A percentile compares a stretch with the other conserved stretches of the same genome.
Evolutionary conservation across 2,329 filamentous ascomycete genomes (phyloP).

Genomic region (Trichophyton benhamiae): DNA sequence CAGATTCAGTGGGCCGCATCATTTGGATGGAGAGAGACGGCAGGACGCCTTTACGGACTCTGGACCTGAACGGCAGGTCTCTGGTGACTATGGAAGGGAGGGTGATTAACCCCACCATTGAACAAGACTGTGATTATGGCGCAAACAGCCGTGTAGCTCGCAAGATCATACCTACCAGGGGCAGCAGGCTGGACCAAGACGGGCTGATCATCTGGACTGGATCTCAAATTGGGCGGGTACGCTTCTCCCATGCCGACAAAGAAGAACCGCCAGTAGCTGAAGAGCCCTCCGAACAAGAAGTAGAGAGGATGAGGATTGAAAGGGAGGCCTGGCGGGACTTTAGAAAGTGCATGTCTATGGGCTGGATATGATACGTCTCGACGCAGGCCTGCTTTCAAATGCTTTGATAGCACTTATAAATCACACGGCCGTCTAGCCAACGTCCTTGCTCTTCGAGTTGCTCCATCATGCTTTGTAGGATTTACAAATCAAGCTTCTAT

Average conservation of each 20-base stretch:
- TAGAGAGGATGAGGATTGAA: neutral
- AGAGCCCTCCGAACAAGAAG: neutral
- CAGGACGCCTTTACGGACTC: conserved; percentile 40
- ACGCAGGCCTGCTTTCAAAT: neutral
- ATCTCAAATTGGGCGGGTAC: conserved; percentile 63
- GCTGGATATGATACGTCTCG: neutral
- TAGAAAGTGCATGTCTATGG: neutral
- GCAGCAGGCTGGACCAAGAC: conserved; percentile 36
- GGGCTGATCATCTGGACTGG: conserved; percentile 81
- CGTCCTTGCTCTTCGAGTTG: neutral
- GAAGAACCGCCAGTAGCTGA: neutral
- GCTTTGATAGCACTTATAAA: neutral
- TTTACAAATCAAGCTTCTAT: neutral
- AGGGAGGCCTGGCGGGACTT: neutral
- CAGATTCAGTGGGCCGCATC: conserved; percentile 69
- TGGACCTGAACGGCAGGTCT: conserved; percentile 41
- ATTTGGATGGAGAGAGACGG: conserved; percentile 90
- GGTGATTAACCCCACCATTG: neutral
- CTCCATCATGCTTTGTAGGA: neutral
- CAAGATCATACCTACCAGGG: conserved; percentile 57
- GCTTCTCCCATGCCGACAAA: conserved; percentile 38
- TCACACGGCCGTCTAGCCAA: neutral
- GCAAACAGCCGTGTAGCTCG: conserved; percentile 51
- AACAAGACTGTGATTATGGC: conserved; percentile 13
- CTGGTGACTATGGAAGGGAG: no score